phyloP scores from a whole-genome alignment of 495 filamentous ascomycete species.

The Durotheca rogersii region DNA sequence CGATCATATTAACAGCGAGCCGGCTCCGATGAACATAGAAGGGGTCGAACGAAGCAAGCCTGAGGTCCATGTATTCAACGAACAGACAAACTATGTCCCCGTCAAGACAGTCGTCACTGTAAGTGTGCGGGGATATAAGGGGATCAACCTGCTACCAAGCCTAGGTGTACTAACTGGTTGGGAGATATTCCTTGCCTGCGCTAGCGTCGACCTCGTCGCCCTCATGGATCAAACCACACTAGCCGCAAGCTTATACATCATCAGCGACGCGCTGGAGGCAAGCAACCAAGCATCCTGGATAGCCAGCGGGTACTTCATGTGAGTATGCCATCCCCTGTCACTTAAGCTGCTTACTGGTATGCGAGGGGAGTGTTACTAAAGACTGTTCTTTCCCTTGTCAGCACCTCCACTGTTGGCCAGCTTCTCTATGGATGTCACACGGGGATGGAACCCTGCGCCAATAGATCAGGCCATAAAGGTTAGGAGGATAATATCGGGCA shows the following conservation, averaged over 20 bases:
- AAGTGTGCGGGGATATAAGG: slow-evolving; percentile 2
- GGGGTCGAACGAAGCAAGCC: slow-evolving; percentile 12
- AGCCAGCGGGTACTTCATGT: slow-evolving; percentile 57
- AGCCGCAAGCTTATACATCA: slow-evolving; percentile 53
- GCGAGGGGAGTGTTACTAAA: slow-evolving; percentile 5
- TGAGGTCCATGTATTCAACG: slow-evolving; percentile 44
- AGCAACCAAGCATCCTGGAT: slow-evolving; percentile 55
- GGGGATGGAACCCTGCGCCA: too few relatives aligned
- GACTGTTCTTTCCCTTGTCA: slow-evolving; percentile 3
- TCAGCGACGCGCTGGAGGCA: slow-evolving; percentile 49
- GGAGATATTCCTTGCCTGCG: slow-evolving; percentile 58
- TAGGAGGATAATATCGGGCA: too few relatives aligned
- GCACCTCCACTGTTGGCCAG: slow-evolving; percentile 59
- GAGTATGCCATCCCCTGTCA: slow-evolving; percentile 14
- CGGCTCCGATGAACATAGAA: too few relatives aligned
- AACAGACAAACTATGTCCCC: slow-evolving; percentile 58
- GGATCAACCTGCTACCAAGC: background rate
- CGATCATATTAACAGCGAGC: background rate
- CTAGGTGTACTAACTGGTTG: background rate
- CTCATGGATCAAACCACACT: slow-evolving; percentile 59
- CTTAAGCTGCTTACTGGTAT: background rate
- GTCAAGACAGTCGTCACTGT: slow-evolving; percentile 53
- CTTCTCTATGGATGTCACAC: slow-evolving; percentile 57
- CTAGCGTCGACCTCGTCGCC: slow-evolving; percentile 55
- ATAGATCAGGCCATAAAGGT: too few relatives aligned